A percentile compares a stretch with the other conserved stretches of the same genome.
phyloP scores from a whole-genome alignment of 2,329 filamentous ascomycete species.

The Arthrinium puccinioides region DNA sequence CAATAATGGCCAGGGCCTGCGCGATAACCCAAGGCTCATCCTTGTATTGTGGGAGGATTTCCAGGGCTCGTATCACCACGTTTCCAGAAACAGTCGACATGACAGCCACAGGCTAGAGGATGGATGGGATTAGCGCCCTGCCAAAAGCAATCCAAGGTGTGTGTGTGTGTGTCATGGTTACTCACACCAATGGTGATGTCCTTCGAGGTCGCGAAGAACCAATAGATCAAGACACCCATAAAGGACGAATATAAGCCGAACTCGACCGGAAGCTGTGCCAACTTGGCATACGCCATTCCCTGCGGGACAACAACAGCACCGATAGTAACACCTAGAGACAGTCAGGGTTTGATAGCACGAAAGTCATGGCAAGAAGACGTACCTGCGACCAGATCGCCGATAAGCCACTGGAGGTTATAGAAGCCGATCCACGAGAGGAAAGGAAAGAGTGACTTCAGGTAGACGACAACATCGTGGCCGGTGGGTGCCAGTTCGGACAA shows the following conservation, averaged over 20 bases:
- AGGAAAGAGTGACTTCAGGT: slow-evolving; percentile 70
- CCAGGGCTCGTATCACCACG: slow-evolving; percentile 60
- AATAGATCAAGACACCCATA: slow-evolving; percentile 90
- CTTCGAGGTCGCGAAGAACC: slow-evolving; percentile 97
- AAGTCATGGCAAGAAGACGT: slow-evolving; percentile 19
- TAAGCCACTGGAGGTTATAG: slow-evolving; percentile 86
- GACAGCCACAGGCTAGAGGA: slow-evolving; percentile 74
- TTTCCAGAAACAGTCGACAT: slow-evolving; percentile 87
- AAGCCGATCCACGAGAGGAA: slow-evolving; percentile 81
- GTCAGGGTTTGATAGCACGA: slow-evolving; percentile 11
- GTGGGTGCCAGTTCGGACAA: slow-evolving; percentile 57
- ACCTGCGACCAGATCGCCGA: slow-evolving; percentile 86
- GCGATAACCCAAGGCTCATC: slow-evolving; percentile 59
- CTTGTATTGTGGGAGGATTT: slow-evolving; percentile 43
- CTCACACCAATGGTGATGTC: slow-evolving; percentile 92
- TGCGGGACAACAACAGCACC: slow-evolving; percentile 81
- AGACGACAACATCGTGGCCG: slow-evolving; percentile 44
- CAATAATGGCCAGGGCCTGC: slow-evolving; percentile 69
- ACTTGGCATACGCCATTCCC: slow-evolving; percentile 86
- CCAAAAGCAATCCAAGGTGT: not conserved
- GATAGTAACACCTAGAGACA: slow-evolving; percentile 40
- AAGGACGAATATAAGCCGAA: slow-evolving; percentile 94
- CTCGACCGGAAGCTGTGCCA: slow-evolving; percentile 73
- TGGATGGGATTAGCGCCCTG: slow-evolving; percentile 1
- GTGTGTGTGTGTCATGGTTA: no score